Base-by-base conservation (phyloP, 2,329 filamentous ascomycete genomes). In the Allantophomopsis lycopodina region DNA sequence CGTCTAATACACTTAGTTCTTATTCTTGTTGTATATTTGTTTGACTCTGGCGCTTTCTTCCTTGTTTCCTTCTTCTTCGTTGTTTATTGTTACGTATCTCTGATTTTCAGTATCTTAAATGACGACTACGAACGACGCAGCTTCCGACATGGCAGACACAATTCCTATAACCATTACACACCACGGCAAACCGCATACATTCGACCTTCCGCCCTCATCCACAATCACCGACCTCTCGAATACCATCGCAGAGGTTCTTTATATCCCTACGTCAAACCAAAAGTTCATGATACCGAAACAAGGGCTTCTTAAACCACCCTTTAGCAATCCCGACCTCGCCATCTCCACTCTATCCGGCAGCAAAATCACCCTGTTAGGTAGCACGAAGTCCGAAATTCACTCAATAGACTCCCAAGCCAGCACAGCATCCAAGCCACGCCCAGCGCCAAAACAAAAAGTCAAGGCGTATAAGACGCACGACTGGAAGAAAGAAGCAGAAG, bases 201-300 rank as follows among this genome's bases (percentile, higher is more conserved):
- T 71, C 41, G 50, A 58, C 5, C 61, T 73, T 38, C 54, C 60
- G 7, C 48, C 59, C 12, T 60, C 64, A 43, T 64, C 66, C 14
- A 73, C 68, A 5, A 59, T 75, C 35, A 49, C 60, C 40, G 76
- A 82, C 49, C 70, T 85, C 31, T 77, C 76, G 35, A 55, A 65
- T 37, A 63, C 68, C 44, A 73, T 84, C 48, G 63, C 71, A 41
- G 55, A 60, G 34, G 55, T 59, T 3, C 66, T 83, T 39, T 68
- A 65, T 37, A 73, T 85, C 40, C 78, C 79, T 0, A 44, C 60
- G 30, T 55, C 64, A 8, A 76, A 83, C 56, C 79, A 84, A 52
- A 85, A 85, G 55, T 68, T 82, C 54, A 66, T 84, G 47, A 67
- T 75, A 12, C 68, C 78, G 33, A 82, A 80, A 52, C 62, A 71